Evolutionary conservation across 257 asterid species (phyloP).

Genomic region (Anisodus acutangulus): DNA sequence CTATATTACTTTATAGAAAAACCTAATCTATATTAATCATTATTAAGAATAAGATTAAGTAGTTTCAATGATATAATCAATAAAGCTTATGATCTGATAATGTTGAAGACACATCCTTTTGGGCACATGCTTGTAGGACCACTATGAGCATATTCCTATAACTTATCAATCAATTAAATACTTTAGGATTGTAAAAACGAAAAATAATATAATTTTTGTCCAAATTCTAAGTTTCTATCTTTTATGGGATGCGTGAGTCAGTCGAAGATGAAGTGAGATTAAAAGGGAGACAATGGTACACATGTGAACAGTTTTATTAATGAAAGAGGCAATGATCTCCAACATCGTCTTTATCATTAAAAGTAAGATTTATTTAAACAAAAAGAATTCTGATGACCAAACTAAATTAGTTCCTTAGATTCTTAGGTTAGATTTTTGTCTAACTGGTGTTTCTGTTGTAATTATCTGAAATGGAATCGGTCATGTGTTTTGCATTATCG

Average conservation of each 20-base stretch:
- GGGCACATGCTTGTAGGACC: slow-evolving; percentile 29
- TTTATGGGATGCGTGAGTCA: slow-evolving; percentile 21
- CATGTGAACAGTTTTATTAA: slow-evolving; percentile 32
- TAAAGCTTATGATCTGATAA: slow-evolving; percentile 7
- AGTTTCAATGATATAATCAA: slow-evolving; percentile 23
- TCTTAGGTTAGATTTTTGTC: slow-evolving; percentile 30
- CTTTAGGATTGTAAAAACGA: not conserved
- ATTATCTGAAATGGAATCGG: slow-evolving; percentile 27
- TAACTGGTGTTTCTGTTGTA: slow-evolving; percentile 23
- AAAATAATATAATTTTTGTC: slow-evolving; percentile 7
- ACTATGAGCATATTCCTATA: slow-evolving; percentile 18
- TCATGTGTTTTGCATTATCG: slow-evolving; percentile 27
- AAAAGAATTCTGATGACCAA: not conserved
- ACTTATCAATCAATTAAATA: slow-evolving; percentile 11
- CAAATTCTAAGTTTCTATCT: slow-evolving; percentile 1
- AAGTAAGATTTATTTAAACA: not conserved
- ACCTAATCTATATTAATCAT: not conserved
- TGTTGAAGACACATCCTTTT: slow-evolving; percentile 9
- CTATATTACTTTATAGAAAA: not conserved
- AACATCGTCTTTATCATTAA: slow-evolving; percentile 23
- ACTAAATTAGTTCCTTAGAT: slow-evolving; percentile 25
- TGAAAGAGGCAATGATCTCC: slow-evolving; percentile 6
- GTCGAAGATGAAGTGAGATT: slow-evolving; percentile 26
- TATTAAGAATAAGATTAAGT: not conserved
- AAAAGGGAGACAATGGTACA: slow-evolving; percentile 30